Conservation (phyloP, 106 monocot species). For the Phalaenopsis aphrodite region DNA sequence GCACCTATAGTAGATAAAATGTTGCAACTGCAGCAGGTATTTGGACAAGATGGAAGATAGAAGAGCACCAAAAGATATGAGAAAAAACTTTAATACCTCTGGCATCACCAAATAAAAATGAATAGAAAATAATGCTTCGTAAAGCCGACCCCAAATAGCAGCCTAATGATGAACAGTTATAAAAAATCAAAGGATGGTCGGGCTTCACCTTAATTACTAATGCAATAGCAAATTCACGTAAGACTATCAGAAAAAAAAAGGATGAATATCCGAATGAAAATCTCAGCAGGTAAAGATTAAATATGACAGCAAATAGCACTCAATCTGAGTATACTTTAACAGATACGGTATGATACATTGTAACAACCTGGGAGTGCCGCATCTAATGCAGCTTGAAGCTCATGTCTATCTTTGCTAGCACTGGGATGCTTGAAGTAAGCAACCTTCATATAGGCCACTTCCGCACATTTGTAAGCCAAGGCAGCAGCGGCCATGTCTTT, state of each 20-base stretch:
- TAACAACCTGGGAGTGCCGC: conserved; percentile 39
- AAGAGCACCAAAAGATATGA: background rate
- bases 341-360: background rate
- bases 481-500: conserved; percentile 86
- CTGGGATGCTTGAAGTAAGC: conserved; percentile 58
- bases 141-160: background rate
- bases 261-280: too few species aligned
- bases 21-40: background rate
- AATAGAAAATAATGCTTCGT: background rate
- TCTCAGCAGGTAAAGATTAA: too few species aligned
- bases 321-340: background rate
- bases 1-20: background rate
- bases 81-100: background rate
- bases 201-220: background rate
- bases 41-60: background rate
- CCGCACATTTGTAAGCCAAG: conserved; percentile 92
- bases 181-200: background rate
- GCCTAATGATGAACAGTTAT: background rate
- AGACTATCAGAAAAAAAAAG: background rate
- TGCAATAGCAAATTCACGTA: background rate
- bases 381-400: conserved; percentile 45
- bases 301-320: background rate
- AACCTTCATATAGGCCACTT: conserved; percentile 90
- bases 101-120: background rate
- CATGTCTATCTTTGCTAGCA: conserved; percentile 71